phyloP scores from a whole-genome alignment of 805 yeast genomes.

The Kregervanrija delftensis region DNA sequence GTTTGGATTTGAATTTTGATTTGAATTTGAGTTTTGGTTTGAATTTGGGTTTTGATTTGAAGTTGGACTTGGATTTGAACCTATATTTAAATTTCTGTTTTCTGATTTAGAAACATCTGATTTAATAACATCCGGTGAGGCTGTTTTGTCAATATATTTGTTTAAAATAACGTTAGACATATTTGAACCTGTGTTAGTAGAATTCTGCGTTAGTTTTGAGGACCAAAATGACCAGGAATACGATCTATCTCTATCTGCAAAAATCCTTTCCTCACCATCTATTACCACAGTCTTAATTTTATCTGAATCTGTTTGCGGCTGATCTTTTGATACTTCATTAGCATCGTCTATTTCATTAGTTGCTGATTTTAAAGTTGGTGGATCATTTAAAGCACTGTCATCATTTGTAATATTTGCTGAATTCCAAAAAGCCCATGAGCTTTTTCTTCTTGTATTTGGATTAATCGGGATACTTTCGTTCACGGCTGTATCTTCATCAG shows the following conservation, averaged over 20 bases:
- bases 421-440: conserved; percentile 24
- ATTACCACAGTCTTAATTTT: conserved; percentile 1
- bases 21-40: background rate
- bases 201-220: conserved; percentile 1
- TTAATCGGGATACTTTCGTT: background rate
- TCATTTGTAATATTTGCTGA: background rate
- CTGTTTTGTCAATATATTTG: background rate
- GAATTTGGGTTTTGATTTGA: background rate
- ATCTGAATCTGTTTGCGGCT: conserved; percentile 2
- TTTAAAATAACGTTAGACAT: conserved; percentile 2
- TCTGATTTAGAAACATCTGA: conserved; percentile 6
- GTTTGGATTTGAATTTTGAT: too few species aligned
- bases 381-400: background rate
- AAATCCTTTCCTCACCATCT: conserved; percentile 7
- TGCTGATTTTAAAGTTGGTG: too few species aligned
- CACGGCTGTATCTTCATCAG: background rate
- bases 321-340: background rate
- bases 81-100: background rate
- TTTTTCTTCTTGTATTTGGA: conserved; percentile 8
- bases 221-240: conserved; percentile 27
- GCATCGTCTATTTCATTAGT: background rate
- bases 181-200: background rate
- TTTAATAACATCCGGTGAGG: conserved; percentile 7
- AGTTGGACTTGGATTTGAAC: background rate
- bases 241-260: conserved; percentile 8